phyloP scores from a whole-genome alignment of 192 early-diverging fungal genomes.

The Allomyces arbusculus region DNA sequence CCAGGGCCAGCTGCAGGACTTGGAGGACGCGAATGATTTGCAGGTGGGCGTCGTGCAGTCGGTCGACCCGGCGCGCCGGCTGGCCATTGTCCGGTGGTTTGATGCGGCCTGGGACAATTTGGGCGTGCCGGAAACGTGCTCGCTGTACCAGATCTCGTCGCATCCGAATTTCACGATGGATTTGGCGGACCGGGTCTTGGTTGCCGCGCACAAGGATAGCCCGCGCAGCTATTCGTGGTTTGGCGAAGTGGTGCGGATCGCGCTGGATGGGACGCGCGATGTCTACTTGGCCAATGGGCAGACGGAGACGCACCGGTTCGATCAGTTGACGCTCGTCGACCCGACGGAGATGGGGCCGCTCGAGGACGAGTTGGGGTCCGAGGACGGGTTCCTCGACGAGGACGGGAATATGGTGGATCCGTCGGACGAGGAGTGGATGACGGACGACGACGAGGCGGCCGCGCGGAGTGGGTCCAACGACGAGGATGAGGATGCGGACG shows the following conservation, averaged over 20 bases:
- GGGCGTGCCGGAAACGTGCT: constrained; percentile 2
- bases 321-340: background rate
- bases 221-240: constrained; percentile 15
- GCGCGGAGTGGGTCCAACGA: constrained; percentile 11
- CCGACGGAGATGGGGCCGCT: too few relatives aligned
- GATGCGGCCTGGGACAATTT: constrained; percentile 16
- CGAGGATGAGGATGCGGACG: constrained; percentile 18
- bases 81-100: constrained; percentile 16
- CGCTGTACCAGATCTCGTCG: constrained; percentile 1
- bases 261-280: constrained; percentile 7
- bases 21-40: constrained; percentile 11
- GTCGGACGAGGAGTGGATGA: constrained; percentile 14
- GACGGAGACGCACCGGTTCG: background rate
- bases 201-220: background rate
- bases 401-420: constrained; percentile 1
- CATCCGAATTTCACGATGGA: constrained; percentile 9
- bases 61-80: constrained; percentile 12
- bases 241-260: constrained; percentile 20
- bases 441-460: constrained; percentile 9
- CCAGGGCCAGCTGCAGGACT: constrained; percentile 9
- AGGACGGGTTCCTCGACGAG: too few relatives aligned
- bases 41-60: constrained; percentile 19
- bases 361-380: too few relatives aligned
- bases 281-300: background rate
- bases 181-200: constrained; percentile 4